Conservation (phyloP, 2,329 filamentous ascomycete genomes). For the Xylariaceae sp. region DNA sequence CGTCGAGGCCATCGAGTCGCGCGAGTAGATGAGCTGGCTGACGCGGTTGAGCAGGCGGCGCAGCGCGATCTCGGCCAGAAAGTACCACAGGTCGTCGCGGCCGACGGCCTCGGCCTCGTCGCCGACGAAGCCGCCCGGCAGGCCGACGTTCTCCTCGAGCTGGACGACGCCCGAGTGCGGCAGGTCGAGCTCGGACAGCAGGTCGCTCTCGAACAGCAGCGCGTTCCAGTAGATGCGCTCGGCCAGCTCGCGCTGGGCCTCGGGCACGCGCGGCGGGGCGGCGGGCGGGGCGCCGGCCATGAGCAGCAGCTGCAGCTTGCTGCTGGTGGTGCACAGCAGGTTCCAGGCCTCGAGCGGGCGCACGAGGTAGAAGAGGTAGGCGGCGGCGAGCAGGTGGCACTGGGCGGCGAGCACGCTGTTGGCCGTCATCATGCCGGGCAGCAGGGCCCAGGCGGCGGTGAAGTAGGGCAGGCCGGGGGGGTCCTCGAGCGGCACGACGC, state of each 20-base stretch:
- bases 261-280: constrained; percentile 62
- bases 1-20: constrained; percentile 63
- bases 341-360: constrained; percentile 79
- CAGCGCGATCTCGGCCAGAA: constrained; percentile 73
- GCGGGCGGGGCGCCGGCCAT: too few relatives aligned
- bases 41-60: constrained; percentile 70
- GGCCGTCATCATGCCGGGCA: constrained; percentile 71
- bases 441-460: constrained; percentile 68
- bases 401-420: constrained; percentile 73
- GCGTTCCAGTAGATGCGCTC: constrained; percentile 82
- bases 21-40: constrained; percentile 72
- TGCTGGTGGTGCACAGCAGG: constrained; percentile 69
- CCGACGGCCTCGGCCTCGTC: constrained; percentile 57
- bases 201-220: constrained; percentile 71
- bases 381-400: constrained; percentile 72
- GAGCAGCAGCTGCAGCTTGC: constrained; percentile 71
- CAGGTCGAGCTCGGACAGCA: constrained; percentile 71
- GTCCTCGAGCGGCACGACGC: constrained; percentile 59
- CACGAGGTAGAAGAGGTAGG: constrained; percentile 77
- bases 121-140: constrained; percentile 73
- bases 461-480: constrained; percentile 74
- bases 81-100: constrained; percentile 78
- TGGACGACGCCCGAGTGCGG: constrained; percentile 78
- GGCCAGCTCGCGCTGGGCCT: constrained; percentile 62
- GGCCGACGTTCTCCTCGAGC: constrained; percentile 71